Conservation (phyloP, 192 early-diverging fungal species). For the Thoreauomyces humboldtii region DNA sequence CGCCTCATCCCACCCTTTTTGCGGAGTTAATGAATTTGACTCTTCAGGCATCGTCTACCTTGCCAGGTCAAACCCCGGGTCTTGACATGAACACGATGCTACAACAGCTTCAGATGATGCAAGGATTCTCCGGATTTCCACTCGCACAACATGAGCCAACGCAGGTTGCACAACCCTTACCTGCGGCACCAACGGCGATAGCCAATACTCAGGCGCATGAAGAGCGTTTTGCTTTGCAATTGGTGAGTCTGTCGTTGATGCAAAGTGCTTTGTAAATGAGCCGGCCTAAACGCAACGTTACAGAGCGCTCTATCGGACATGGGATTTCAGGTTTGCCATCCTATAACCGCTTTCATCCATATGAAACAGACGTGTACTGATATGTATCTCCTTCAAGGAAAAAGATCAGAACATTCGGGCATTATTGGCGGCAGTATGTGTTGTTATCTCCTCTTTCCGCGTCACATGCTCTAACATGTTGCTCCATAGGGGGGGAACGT, state of each 20-base stretch:
- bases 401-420: constrained; percentile 33
- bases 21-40: too few relatives aligned
- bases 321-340: too few relatives aligned
- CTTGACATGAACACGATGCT: neutral
- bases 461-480: too few relatives aligned
- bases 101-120: constrained; percentile 9
- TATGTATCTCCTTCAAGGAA: too few relatives aligned
- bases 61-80: neutral
- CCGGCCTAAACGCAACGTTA: too few relatives aligned
- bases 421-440: constrained; percentile 29
- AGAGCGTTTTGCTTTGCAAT: constrained; percentile 28
- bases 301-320: constrained; percentile 27
- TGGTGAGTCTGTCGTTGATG: neutral
- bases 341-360: too few relatives aligned
- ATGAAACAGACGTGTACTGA: too few relatives aligned
- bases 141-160: neutral
- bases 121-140: neutral
- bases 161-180: neutral
- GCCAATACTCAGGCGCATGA: constrained; percentile 17
- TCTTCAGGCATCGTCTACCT: neutral
- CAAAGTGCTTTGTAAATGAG: neutral
- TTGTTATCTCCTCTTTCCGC: neutral
- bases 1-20: too few relatives aligned
- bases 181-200: neutral
- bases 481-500: constrained; percentile 32